Evolutionary conservation across 148 eudicot species (phyloP).

Genomic region (Nepenthes mirabilis): DNA sequence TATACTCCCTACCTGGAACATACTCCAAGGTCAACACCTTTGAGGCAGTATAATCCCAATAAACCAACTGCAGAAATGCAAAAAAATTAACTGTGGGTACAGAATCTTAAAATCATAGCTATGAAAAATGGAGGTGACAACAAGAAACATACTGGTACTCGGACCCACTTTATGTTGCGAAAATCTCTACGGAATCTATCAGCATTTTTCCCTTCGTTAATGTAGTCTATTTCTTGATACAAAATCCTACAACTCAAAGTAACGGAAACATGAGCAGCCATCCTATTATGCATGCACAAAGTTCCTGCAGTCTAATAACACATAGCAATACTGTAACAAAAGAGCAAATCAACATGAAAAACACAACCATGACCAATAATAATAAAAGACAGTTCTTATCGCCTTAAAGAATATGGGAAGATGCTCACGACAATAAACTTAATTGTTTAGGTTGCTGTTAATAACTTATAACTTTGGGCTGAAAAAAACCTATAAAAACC

Average conservation of each 20-base stretch:
- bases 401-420: no score
- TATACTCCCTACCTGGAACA: conserved; percentile 63
- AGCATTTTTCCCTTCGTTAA: conserved; percentile 97
- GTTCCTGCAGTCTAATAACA: no score
- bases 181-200: conserved; percentile 94
- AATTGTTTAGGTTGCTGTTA: no score
- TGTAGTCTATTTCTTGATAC: conserved; percentile 93
- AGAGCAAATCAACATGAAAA: no score
- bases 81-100: conserved; percentile 2
- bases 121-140: conserved; percentile 4
- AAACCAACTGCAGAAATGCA: conserved; percentile 37
- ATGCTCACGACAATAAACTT: no score
- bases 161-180: conserved; percentile 95
- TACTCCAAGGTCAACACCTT: conserved; percentile 94
- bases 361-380: no score
- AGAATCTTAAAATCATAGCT: conserved; percentile 1
- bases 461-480: not conserved
- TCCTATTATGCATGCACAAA: not conserved
- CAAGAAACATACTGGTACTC: conserved; percentile 89
- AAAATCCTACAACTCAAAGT: conserved; percentile 51
- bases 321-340: no score
- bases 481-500: no score
- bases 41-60: conserved; percentile 84
- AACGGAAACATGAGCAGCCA: conserved; percentile 5
- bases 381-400: no score